A percentile compares a stretch with the other conserved stretches of the same genome.
phyloP scores from a whole-genome alignment of 345 rosid genomes.

The Rhizophora apiculata region DNA sequence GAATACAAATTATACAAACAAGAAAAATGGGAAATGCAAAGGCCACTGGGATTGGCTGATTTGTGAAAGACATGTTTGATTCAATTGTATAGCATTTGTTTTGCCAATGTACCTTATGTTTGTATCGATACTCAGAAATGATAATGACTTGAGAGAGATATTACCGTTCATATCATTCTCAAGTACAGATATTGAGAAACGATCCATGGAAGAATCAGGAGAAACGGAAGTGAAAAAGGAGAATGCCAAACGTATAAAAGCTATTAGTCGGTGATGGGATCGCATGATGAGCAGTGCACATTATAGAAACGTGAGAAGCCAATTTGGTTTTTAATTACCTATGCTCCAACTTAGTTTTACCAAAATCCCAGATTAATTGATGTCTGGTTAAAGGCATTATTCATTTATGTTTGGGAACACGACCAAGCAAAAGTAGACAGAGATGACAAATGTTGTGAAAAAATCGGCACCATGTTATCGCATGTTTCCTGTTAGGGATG shows the following conservation, averaged over 20 bases:
- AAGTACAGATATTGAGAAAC: neutral
- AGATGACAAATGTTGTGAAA: too few relatives aligned
- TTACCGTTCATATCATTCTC: neutral
- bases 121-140: conserved; percentile 6
- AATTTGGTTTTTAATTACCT: neutral
- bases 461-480: too few relatives aligned
- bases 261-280: neutral
- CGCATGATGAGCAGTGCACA: conserved; percentile 1
- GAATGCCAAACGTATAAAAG: conserved; percentile 1
- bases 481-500: too few relatives aligned
- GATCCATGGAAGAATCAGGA: too few relatives aligned
- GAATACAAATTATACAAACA: too few relatives aligned
- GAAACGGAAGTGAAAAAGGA: neutral
- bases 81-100: neutral
- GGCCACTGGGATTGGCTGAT: too few relatives aligned
- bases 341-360: neutral
- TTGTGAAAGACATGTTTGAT: too few relatives aligned
- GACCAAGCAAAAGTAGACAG: too few relatives aligned
- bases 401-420: too few relatives aligned
- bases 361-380: too few relatives aligned
- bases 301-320: conserved; percentile 1
- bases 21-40: too few relatives aligned
- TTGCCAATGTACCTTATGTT: neutral
- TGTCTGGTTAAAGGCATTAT: too few relatives aligned
- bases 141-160: conserved; percentile 10